These are phyloP conservation scores for Craspedostauros australis DNA, from an alignment of 108 stramenopile species.

Conservation along the genomic window DNA sequence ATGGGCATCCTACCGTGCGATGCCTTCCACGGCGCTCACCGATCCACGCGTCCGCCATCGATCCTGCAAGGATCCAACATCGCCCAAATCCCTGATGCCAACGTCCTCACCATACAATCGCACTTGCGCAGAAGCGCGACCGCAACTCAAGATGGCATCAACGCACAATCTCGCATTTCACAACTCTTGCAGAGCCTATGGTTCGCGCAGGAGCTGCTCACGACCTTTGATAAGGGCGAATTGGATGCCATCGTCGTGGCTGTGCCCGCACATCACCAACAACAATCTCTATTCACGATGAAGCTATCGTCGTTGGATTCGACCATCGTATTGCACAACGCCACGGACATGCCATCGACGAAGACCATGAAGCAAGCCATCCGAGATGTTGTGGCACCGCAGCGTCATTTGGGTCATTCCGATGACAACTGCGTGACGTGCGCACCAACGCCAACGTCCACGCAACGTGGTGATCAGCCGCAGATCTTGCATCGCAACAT, in stretches of 20 bases:
- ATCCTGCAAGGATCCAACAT: too few species aligned
- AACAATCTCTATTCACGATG: not conserved
- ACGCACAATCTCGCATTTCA: too few species aligned
- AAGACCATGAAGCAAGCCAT: slow-evolving; percentile 72
- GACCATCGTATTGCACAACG: not conserved
- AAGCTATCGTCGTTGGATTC: too few species aligned
- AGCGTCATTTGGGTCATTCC: slow-evolving; percentile 60
- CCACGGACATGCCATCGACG: slow-evolving; percentile 52
- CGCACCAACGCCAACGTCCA: not conserved
- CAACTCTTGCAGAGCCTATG: too few species aligned
- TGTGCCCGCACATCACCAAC: too few species aligned
- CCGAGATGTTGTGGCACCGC: slow-evolving; percentile 61
- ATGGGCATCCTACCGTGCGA: too few species aligned
- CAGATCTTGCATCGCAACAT: not conserved
- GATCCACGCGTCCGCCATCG: too few species aligned
- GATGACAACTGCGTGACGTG: slow-evolving; percentile 27
- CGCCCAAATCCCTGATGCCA: too few species aligned
- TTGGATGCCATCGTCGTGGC: slow-evolving; percentile 27
- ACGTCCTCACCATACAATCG: too few species aligned
- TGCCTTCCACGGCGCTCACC: too few species aligned
- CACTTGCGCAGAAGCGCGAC: too few species aligned
- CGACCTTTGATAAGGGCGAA: slow-evolving; percentile 53
- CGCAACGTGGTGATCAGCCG: not conserved
- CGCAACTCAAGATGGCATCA: too few species aligned
- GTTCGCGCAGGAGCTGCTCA: slow-evolving; percentile 78